These are phyloP conservation scores for Xylariaceae sp. DNA, from an alignment of 2,329 filamentous ascomycete species.

Conservation along the genomic window DNA sequence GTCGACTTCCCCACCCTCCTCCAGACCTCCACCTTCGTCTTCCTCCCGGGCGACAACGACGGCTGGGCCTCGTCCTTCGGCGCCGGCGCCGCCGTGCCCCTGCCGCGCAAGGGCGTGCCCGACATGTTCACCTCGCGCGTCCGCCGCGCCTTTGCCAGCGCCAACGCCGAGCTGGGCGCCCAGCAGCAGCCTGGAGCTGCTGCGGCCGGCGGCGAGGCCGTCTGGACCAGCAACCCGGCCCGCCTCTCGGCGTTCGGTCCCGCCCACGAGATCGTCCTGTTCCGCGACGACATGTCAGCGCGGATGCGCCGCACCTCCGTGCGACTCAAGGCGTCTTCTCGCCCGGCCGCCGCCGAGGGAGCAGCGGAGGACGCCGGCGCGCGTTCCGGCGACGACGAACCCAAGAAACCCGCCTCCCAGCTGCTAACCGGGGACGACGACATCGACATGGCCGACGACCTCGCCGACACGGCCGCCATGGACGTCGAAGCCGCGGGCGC, in stretches of 20 bases:
- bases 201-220: constrained; percentile 58
- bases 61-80: constrained; percentile 89
- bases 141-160: constrained; percentile 68
- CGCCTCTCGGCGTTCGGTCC: constrained; percentile 80
- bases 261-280: constrained; percentile 76
- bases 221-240: constrained; percentile 86
- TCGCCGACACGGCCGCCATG: constrained; percentile 29
- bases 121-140: constrained; percentile 86
- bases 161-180: constrained; percentile 61
- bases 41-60: constrained; percentile 94
- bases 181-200: too few relatives aligned
- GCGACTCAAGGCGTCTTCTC: constrained; percentile 47
- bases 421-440: constrained; percentile 16
- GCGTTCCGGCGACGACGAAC: neutral
- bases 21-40: constrained; percentile 74
- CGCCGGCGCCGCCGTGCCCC: constrained; percentile 60
- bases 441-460: constrained; percentile 26
- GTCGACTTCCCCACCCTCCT: constrained; percentile 78
- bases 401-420: constrained; percentile 2
- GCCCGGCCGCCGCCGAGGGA: constrained; percentile 12
- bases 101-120: constrained; percentile 68
- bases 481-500: constrained; percentile 32
- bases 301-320: constrained; percentile 72
- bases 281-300: constrained; percentile 78
- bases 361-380: constrained; percentile 12